Evolutionary conservation across 1,284 basidiomycete genomes (phyloP).

Genomic region (Apiotrichum akiyoshidainum): DNA sequence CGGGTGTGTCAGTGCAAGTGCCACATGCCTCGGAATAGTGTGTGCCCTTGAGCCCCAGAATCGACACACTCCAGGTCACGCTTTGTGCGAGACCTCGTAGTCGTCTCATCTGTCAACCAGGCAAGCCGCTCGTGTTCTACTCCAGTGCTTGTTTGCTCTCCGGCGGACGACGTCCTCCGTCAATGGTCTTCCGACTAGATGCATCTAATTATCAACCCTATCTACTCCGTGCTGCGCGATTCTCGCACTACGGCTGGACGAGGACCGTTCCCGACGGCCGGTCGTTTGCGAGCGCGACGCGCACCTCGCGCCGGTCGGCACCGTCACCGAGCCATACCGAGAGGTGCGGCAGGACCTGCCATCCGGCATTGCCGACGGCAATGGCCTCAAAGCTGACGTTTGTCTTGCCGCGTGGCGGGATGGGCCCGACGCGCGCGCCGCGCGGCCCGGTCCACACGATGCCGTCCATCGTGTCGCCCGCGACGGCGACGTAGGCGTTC

Average conservation of each 20-base stretch:
- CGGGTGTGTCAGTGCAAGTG: too few species aligned
- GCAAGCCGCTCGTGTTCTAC: too few species aligned
- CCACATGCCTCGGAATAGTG: too few species aligned
- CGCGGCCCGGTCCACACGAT: constrained; percentile 46
- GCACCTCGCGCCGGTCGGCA: constrained; percentile 33
- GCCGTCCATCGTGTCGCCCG: constrained; percentile 39
- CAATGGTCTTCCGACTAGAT: too few species aligned
- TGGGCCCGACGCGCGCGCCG: constrained; percentile 22
- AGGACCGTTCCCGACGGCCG: constrained; percentile 12
- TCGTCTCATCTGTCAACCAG: too few species aligned
- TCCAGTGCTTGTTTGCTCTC: too few species aligned
- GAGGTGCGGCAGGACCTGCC: constrained; percentile 35
- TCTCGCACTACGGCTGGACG: constrained; percentile 9
- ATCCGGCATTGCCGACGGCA: constrained; percentile 31
- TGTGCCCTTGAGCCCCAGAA: too few species aligned
- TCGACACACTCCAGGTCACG: too few species aligned
- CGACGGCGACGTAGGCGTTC: constrained; percentile 26
- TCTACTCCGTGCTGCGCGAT: too few species aligned
- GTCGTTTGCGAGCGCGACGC: constrained; percentile 17
- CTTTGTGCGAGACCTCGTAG: too few species aligned
- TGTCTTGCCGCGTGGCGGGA: constrained; percentile 23
- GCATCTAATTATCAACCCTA: too few species aligned
- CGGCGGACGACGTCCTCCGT: too few species aligned
- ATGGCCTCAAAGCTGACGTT: constrained; percentile 29
- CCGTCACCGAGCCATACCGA: constrained; percentile 36